Conservation (phyloP, 306 rosid species). For the Delonix regia region DNA sequence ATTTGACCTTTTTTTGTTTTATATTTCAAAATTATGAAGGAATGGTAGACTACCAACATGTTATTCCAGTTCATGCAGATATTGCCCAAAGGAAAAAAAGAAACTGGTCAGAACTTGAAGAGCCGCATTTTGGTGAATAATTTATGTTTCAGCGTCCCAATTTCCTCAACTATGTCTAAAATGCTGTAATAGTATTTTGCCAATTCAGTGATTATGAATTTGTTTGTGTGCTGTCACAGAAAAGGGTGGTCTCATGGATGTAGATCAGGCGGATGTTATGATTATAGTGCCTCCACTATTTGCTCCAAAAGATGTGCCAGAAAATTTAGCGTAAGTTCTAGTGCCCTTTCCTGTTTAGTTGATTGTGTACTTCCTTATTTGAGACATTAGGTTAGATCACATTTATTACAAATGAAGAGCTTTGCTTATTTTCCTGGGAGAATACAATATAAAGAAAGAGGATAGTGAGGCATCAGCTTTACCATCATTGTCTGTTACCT, state of each 20-base stretch:
- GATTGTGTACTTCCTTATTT: not conserved
- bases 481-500: not conserved
- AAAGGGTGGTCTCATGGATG: conserved; percentile 59
- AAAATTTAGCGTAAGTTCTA: conserved; percentile 74
- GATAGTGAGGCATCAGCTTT: conserved; percentile 13
- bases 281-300: conserved; percentile 76
- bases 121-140: conserved; percentile 61
- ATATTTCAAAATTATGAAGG: conserved; percentile 51
- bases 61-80: conserved; percentile 80
- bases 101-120: conserved; percentile 63
- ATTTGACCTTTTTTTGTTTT: conserved; percentile 27
- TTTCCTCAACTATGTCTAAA: conserved; percentile 18
- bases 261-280: conserved; percentile 82
- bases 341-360: conserved; percentile 24
- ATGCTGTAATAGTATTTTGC: conserved; percentile 15
- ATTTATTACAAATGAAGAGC: not conserved
- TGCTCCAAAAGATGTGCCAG: conserved; percentile 79
- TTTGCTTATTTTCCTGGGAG: conserved; percentile 7
- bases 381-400: not conserved
- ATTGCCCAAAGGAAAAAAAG: conserved; percentile 68
- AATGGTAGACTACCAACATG: conserved; percentile 94
- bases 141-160: conserved; percentile 30
- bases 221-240: conserved; percentile 45
- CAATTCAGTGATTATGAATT: not conserved
- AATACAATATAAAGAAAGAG: not conserved